These are phyloP conservation scores for Phlebiopsis gigantea DNA, from an alignment of 768 basidiomycete genomes.

Conservation along the genomic window DNA sequence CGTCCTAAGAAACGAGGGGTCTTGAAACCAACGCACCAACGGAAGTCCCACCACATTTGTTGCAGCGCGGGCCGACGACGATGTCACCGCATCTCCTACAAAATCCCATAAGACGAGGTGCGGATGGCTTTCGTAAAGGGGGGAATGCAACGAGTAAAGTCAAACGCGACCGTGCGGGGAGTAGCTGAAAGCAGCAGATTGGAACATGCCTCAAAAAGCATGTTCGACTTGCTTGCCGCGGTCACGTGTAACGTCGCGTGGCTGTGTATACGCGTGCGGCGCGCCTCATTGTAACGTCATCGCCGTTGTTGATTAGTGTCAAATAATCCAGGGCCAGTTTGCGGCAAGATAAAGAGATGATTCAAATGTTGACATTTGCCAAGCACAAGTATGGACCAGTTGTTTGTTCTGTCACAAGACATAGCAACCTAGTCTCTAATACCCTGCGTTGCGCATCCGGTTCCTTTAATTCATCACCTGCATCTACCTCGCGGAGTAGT, in stretches of 20 bases:
- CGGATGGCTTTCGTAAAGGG: not conserved
- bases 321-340: no score
- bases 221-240: constrained; percentile 12
- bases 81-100: constrained; percentile 86
- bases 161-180: not conserved
- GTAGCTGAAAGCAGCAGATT: constrained; percentile 1
- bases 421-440: not conserved
- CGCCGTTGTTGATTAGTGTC: not conserved
- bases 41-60: constrained; percentile 69
- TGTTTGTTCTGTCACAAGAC: constrained; percentile 13
- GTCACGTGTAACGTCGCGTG: constrained; percentile 19
- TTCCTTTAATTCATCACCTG: no score
- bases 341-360: not conserved
- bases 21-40: constrained; percentile 53
- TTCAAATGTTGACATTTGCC: not conserved
- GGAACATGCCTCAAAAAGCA: not conserved
- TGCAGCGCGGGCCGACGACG: constrained; percentile 60
- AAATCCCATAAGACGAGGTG: constrained; percentile 56
- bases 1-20: no score
- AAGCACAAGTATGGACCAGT: not conserved
- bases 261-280: constrained; percentile 3
- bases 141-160: constrained; percentile 5
- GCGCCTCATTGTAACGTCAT: no score
- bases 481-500: no score
- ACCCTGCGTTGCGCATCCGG: no score